These are phyloP conservation scores for Carex pumila DNA, from an alignment of 176 grass and related monocot genomes.

Conservation along the genomic window DNA sequence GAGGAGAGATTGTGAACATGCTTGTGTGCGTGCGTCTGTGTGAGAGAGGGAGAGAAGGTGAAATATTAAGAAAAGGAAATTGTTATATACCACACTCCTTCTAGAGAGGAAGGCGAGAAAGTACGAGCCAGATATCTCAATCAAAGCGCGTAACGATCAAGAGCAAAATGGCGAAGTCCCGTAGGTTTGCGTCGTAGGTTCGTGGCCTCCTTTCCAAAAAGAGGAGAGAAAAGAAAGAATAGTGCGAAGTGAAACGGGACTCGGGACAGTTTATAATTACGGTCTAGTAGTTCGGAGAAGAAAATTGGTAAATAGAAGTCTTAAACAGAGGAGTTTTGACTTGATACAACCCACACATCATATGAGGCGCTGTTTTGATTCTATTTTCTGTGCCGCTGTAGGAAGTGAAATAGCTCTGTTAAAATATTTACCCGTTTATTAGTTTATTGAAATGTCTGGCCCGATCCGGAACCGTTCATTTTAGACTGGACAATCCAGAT, in stretches of 20 bases:
- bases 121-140: not conserved
- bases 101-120: not conserved
- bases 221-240: not conserved
- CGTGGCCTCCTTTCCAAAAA: not conserved
- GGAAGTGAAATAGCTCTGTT: too few relatives aligned
- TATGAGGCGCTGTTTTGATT: too few relatives aligned
- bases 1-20: not conserved
- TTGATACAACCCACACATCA: too few relatives aligned
- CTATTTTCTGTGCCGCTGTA: too few relatives aligned
- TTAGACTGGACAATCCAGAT: not conserved
- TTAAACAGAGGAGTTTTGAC: too few relatives aligned
- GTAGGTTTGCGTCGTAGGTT: not conserved
- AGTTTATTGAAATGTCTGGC: too few relatives aligned
- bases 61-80: not conserved
- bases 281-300: too few relatives aligned
- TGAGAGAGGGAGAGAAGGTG: not conserved
- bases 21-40: not conserved
- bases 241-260: too few relatives aligned
- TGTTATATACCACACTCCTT: not conserved
- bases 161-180: not conserved
- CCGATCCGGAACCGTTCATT: not conserved
- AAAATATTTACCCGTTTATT: too few relatives aligned
- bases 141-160: not conserved
- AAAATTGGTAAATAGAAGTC: too few relatives aligned
- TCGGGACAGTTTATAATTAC: too few relatives aligned